phyloP scores from a whole-genome alignment of 2,329 filamentous ascomycete genomes.

The Neopestalotiopsis rosae region DNA sequence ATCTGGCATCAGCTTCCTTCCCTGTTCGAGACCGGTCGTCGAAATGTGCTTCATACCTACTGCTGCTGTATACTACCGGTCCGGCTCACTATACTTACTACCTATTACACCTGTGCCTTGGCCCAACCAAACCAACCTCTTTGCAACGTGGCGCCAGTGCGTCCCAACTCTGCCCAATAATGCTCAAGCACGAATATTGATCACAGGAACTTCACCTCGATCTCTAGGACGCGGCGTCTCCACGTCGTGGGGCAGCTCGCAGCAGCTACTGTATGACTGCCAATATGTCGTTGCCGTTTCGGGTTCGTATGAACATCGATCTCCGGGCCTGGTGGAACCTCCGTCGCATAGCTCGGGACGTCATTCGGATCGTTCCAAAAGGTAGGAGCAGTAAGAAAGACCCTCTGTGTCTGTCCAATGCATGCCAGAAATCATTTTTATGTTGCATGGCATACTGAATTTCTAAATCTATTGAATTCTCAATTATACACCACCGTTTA shows the following conservation, averaged over 20 bases:
- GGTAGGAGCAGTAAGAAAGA: background rate
- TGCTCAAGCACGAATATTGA: slow-evolving; percentile 21
- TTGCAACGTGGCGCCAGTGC: slow-evolving; percentile 25
- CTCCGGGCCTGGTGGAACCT: slow-evolving; percentile 9
- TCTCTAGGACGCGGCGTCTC: background rate
- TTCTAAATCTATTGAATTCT: slow-evolving; percentile 16
- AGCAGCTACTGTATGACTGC: slow-evolving; percentile 4
- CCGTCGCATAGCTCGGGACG: slow-evolving; percentile 14
- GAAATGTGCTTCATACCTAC: slow-evolving; percentile 5
- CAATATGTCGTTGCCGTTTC: slow-evolving; percentile 1
- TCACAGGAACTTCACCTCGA: slow-evolving; percentile 17
- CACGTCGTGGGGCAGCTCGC: slow-evolving; percentile 11
- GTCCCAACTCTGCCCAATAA: slow-evolving; percentile 19
- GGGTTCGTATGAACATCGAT: background rate
- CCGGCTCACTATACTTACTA: slow-evolving; percentile 16
- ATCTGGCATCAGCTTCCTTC: slow-evolving; percentile 23
- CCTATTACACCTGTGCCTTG: background rate
- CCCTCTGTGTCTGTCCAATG: background rate
- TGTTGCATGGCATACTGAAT: slow-evolving; percentile 4
- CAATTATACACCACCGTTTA: slow-evolving; percentile 25
- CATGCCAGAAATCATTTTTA: background rate
- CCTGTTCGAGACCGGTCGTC: slow-evolving; percentile 20
- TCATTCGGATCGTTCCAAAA: slow-evolving; percentile 4
- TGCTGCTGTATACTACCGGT: slow-evolving; percentile 2
- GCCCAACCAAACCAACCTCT: slow-evolving; percentile 14